Conservation (phyloP, 2,329 filamentous ascomycete species). For the Graphilbum ipis-grandicollis region DNA sequence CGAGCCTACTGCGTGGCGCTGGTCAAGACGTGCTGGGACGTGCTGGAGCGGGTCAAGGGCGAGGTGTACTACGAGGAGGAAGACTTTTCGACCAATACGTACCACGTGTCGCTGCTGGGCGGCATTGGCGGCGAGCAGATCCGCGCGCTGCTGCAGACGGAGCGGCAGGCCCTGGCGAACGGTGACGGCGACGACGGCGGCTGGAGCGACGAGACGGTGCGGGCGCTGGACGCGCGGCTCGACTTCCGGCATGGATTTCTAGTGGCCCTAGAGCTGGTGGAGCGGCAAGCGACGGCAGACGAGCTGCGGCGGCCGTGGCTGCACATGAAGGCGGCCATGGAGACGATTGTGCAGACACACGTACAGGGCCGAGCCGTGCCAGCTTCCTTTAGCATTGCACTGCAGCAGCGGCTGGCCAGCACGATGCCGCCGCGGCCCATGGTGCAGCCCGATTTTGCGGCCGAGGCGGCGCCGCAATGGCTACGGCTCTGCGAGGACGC, state of each 20-base stretch:
- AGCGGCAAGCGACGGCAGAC: slow-evolving; percentile 25
- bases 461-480: slow-evolving; percentile 54
- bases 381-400: slow-evolving; percentile 74
- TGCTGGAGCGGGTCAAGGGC: slow-evolving; percentile 59
- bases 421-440: slow-evolving; percentile 88
- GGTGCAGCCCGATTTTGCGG: slow-evolving; percentile 56
- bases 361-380: slow-evolving; percentile 46
- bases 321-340: slow-evolving; percentile 31
- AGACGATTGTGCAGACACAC: slow-evolving; percentile 40
- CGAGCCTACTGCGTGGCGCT: slow-evolving; percentile 75
- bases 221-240: slow-evolving; percentile 48
- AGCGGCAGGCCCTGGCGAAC: slow-evolving; percentile 31
- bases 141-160: slow-evolving; percentile 32
- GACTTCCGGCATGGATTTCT: slow-evolving; percentile 49
- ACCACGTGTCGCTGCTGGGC: slow-evolving; percentile 60
- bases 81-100: slow-evolving; percentile 88
- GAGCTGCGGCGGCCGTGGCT: slow-evolving; percentile 33
- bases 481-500: slow-evolving; percentile 56
- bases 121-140: slow-evolving; percentile 41
- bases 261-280: slow-evolving; percentile 29
- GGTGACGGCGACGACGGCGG: slow-evolving; percentile 16
- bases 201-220: slow-evolving; percentile 22
- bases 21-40: slow-evolving; percentile 65
- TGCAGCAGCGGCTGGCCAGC: slow-evolving; percentile 82
- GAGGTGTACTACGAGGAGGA: slow-evolving; percentile 96